Base-by-base conservation (phyloP, 163 green algal genomes). In the Volvox carteri region DNA sequence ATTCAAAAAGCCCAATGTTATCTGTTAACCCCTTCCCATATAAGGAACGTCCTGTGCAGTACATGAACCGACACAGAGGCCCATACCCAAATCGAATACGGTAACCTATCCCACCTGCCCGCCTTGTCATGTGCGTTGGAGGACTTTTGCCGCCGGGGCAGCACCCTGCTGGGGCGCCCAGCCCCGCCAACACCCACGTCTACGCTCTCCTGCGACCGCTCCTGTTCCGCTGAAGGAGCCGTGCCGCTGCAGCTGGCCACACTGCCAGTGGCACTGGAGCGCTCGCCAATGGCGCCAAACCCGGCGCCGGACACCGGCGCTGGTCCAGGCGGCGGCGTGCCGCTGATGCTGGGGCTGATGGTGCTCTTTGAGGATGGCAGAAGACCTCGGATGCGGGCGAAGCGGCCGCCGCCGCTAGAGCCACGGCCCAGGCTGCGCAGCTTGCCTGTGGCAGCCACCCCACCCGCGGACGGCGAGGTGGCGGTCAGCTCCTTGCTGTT, bases 91-190 rank as follows among this genome's bases (percentile, higher is more conserved):
- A n/a, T n/a, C n/a, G n/a, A n/a, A n/a, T n/a, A n/a, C n/a, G n/a
- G n/a, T n/a, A n/a, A n/a, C n/a, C n/a, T n/a, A n/a, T n/a, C 70
- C 9, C 70, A 54, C 70, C 70, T 78, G 70, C 70, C 70, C 70
- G 70, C 56, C 70, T 78, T 78, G 11, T 78, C 70, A 33, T 35
- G 39, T 39, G 41, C 14, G 39, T 30, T 54, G 37, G 70, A 78
- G 70, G 70, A 78, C 41, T 78, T 78, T 23, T 33, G 70, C 39
- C 28, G 37, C 70, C 4, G 37, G 7, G 21, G 70, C 70, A 78
- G 23, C 37, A 28, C 33, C 1, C 39, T 8, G 25, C 70, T 78
- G n/a, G n/a, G n/a, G n/a, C n/a, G n/a, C n/a, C n/a, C n/a, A n/a
- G n/a, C n/a, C n/a, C n/a, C n/a, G 5, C 21, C 14, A 14, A 18